phyloP scores from a whole-genome alignment of 192 early-diverging fungal species.

The Bifiguratus adelaidae region DNA sequence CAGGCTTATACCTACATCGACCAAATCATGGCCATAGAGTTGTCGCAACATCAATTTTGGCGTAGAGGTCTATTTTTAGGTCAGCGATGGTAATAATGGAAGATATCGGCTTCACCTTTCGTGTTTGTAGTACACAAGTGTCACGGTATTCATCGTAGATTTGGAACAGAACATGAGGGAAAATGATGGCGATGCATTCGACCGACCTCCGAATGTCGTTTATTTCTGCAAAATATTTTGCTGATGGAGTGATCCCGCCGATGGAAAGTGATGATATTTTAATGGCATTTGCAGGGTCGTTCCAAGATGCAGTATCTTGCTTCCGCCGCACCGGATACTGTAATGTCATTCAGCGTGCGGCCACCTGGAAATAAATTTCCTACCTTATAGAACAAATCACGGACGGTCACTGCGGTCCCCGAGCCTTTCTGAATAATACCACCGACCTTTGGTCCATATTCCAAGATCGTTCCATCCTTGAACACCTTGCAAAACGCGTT shows the following conservation, averaged over 20 bases:
- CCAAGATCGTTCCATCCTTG: conserved; percentile 32
- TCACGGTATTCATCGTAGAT: conserved; percentile 20
- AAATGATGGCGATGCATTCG: conserved; percentile 34
- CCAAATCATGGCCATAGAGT: conserved; percentile 37
- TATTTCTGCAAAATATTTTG: conserved; percentile 22
- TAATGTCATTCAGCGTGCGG: neutral
- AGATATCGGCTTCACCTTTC: conserved; percentile 13
- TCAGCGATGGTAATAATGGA: too few relatives aligned
- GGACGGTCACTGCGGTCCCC: conserved; percentile 49
- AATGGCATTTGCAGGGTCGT: neutral
- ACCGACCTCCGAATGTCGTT: conserved; percentile 37
- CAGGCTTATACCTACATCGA: too few relatives aligned
- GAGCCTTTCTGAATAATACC: conserved; percentile 15
- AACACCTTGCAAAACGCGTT: conserved; percentile 25
- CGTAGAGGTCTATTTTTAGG: conserved; percentile 12
- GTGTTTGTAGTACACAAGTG: conserved; percentile 16
- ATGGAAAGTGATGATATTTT: too few relatives aligned
- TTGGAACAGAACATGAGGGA: conserved; percentile 23
- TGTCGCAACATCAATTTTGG: conserved; percentile 30
- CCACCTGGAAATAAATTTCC: neutral
- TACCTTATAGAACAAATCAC: conserved; percentile 62
- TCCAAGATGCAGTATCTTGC: conserved; percentile 3
- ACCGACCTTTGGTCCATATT: conserved; percentile 24
- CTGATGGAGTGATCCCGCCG: conserved; percentile 8
- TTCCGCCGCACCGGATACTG: conserved; percentile 52